Conservation (phyloP, 495 filamentous ascomycete species). For the Penicillium diatomitis region DNA sequence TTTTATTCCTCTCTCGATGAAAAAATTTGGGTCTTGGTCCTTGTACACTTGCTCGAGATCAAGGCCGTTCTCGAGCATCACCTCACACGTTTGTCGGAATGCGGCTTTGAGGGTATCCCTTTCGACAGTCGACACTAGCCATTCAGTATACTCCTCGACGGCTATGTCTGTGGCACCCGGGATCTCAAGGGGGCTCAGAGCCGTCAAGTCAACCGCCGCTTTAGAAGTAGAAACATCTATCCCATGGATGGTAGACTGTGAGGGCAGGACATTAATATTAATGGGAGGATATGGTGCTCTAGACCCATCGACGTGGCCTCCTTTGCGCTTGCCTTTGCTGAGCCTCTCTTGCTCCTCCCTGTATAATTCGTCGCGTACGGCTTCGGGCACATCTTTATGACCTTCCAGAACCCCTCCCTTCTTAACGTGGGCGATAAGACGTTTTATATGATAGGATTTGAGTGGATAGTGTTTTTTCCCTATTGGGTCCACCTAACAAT, state of each 20-base stretch:
- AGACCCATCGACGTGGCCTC: background rate
- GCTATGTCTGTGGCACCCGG: background rate
- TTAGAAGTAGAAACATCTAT: background rate
- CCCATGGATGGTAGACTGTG: background rate
- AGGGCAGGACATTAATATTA: slow-evolving; percentile 1
- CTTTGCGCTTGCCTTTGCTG: slow-evolving; percentile 3
- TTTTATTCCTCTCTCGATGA: background rate
- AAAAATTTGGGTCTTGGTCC: slow-evolving; percentile 1
- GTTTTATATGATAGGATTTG: background rate
- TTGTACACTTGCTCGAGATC: slow-evolving; percentile 1
- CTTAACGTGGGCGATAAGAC: slow-evolving; percentile 13
- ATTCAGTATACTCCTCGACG: slow-evolving; percentile 2
- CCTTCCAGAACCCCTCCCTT: slow-evolving; percentile 14
- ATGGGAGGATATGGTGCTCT: slow-evolving; percentile 5
- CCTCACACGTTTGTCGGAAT: background rate
- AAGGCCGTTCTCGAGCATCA: slow-evolving; percentile 2
- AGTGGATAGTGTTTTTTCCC: slow-evolving; percentile 20
- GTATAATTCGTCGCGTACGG: slow-evolving; percentile 14
- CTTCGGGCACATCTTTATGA: slow-evolving; percentile 13
- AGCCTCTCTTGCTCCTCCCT: slow-evolving; percentile 18
- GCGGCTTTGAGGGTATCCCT: background rate
- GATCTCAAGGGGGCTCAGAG: background rate
- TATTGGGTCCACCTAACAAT: slow-evolving; percentile 20
- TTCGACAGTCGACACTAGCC: background rate
- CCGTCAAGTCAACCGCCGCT: slow-evolving; percentile 1